Percentiles rank a stretch among this genome's conserved stretches.
Evolutionary conservation across 306 rosid species (phyloP).

Genomic region (Fragaria nilgerrensis): DNA sequence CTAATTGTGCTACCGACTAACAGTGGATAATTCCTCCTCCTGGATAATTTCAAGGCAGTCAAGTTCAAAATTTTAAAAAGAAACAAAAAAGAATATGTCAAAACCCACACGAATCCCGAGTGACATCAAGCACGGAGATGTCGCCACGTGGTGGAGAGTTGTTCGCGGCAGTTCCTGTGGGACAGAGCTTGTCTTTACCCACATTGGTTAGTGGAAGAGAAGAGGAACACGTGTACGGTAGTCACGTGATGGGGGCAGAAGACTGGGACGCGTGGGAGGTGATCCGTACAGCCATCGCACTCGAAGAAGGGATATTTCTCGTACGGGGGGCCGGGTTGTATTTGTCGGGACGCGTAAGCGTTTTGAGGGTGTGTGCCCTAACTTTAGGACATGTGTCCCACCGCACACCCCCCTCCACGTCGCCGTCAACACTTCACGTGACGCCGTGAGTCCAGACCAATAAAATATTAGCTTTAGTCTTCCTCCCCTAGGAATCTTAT

Average conservation of each 20-base stretch:
- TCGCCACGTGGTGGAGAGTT: background rate
- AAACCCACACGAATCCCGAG: constrained; percentile 40
- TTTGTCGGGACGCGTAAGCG: constrained; percentile 25
- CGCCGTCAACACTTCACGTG: constrained; percentile 15
- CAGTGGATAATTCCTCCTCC: background rate
- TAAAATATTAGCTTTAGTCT: background rate
- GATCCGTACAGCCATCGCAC: constrained; percentile 26
- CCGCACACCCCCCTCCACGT: background rate
- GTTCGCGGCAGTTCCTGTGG: background rate
- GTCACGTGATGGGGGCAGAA: background rate
- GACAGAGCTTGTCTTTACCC: background rate
- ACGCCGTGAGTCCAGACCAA: background rate
- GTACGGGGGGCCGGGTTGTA: constrained; percentile 12
- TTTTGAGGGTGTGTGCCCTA: background rate
- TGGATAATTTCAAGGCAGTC: constrained; percentile 1
- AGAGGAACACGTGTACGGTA: constrained; percentile 39
- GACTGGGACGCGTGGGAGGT: constrained; percentile 21
- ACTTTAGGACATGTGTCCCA: constrained; percentile 34
- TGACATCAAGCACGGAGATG: background rate
- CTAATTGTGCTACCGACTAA: background rate
- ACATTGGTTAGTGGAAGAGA: constrained; percentile 1
- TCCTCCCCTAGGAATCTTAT: background rate
- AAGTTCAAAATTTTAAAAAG: background rate
- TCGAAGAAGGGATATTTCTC: constrained; percentile 12
- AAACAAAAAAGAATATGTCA: constrained; percentile 1